A percentile compares a stretch with the other conserved stretches of the same genome.
phyloP scores from a whole-genome alignment of 371 early-diverging fungal species.

The Zychaea mexicana region DNA sequence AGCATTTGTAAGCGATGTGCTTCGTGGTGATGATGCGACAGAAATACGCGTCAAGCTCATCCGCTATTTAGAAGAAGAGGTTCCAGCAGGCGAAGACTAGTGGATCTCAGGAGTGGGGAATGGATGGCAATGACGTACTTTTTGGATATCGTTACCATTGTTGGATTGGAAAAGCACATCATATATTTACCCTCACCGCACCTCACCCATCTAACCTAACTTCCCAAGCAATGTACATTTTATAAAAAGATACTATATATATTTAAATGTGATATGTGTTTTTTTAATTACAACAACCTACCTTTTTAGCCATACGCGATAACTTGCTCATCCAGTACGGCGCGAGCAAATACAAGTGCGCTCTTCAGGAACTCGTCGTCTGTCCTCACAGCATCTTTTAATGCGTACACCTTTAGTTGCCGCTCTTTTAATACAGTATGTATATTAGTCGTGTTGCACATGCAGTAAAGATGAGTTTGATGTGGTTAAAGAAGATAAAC shows the following conservation, averaged over 20 bases:
- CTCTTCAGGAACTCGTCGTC: conserved; percentile 2
- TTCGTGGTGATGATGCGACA: conserved; percentile 89
- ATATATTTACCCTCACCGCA: no score
- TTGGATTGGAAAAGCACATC: no score
- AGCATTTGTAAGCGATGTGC: conserved; percentile 79
- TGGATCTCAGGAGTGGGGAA: no score
- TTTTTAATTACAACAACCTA: background rate
- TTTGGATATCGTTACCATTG: background rate
- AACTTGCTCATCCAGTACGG: conserved; percentile 7
- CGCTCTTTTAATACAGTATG: conserved; percentile 41
- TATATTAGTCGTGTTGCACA: conserved; percentile 55
- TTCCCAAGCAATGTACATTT: background rate
- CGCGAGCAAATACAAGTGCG: background rate
- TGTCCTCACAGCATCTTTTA: conserved; percentile 13
- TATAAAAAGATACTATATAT: background rate
- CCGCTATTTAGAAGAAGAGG: conserved; percentile 92
- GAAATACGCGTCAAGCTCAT: conserved; percentile 90
- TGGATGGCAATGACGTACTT: background rate
- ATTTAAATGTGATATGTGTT: background rate
- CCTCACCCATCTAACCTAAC: background rate
- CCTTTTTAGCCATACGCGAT: background rate
- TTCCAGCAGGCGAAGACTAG: conserved; percentile 91
- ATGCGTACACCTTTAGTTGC: conserved; percentile 8
- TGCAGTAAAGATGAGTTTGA: conserved; percentile 68
- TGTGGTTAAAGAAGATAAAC: conserved; percentile 77